Base-by-base conservation (phyloP, 2,329 filamentous ascomycete species). In the Diplodia intermedia region DNA sequence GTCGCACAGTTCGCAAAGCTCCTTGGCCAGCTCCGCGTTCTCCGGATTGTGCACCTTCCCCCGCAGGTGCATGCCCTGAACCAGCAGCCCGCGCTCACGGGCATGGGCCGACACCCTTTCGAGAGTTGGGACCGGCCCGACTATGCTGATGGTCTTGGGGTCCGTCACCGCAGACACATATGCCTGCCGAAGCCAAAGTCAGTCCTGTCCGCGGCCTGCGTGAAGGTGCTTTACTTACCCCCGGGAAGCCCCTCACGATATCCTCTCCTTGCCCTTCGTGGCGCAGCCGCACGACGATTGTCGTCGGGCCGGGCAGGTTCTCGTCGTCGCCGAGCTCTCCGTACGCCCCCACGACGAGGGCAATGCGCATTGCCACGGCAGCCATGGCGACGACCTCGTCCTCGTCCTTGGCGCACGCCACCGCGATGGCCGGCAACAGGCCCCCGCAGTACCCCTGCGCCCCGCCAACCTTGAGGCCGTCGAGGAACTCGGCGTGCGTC, bases 11-110 rank as follows among this genome's bases (percentile, higher is more conserved):
- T 68, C 23, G 56, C 50, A 69, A 0, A 73, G 69, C 31, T 71
- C 70, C n/a, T 70, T 50, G 38, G 69, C 72, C n/a, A 73, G 60
- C 52, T 68, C 49, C 14, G 66, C 63, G 14, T 73, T 73, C 60
- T 73, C 72, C 7, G 72, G 72, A 52, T 73, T 73, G 60, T 73
- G 72, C 49, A 71, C 70, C 66, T 73, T 73, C 15, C 72, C 72
- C 4, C 70, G 65, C 36, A 73, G 61, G 40, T 73, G 68, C 23
- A 73, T 73, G n/a, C 63, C 68, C 1, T 70, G 65, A 20, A 69
- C 69, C 50, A 67, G 65, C 26, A 73, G 54, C 6, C 71, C 71
- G 7, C 67, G 65, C 11, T 67, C 61, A 38, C 67, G 67, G 50
- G 70, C 70, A 23, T 65, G 54, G 29, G 33, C 63, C 36, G 66